Base-by-base conservation (phyloP, 1,284 basidiomycete genomes). In the Ustanciosporium gigantosporum region DNA sequence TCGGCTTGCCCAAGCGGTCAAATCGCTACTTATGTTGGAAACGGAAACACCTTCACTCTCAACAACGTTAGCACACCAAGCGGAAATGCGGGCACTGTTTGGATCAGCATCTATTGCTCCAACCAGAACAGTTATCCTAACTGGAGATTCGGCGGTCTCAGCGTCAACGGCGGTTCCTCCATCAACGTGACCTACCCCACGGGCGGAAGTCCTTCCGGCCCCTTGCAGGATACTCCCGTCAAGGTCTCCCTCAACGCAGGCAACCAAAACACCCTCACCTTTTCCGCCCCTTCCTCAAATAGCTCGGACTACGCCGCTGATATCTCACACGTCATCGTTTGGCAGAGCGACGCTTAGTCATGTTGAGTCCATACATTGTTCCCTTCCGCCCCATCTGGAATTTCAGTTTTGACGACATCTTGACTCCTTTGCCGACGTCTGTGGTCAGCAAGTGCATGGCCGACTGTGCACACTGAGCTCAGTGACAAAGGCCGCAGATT, bases 261-360 rank as follows among this genome's bases (percentile, higher is more conserved):
- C 9, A 32, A 13, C 1, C n/a, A n/a, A n/a, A 57, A 57, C 31
- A 35, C 15, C 13, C 20, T 57, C 35, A 57, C 53, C 15, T 45
- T 57, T 23, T 37, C 32, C 5, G 53, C 36, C 2, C n/a, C 21
- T 2, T 8, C 5, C 2, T n/a, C 13, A 11, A 21, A 40, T 22
- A 15, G 15, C 11, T 27, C 20, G 9, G 17, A 15, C 7, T 57
- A 49, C 24, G 53, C 53, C 2, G 53, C 53, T 8, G 53, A 57
- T 35, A 32, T 57, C 9, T 41, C 36, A 16, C 53, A 57, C 37
- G 31, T 49, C 22, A 45, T 57, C 23, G 46, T 57, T 21, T 57
- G 53, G 53, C 53, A 57, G 19, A 25, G 27, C 16, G 51, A 53
- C 39, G 16, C 37, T 32, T 53, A 39, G 8, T 9, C 16, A n/a